Evolutionary conservation across 2,329 filamentous ascomycete species (phyloP).

Genomic region (Penicillium sp.): DNA sequence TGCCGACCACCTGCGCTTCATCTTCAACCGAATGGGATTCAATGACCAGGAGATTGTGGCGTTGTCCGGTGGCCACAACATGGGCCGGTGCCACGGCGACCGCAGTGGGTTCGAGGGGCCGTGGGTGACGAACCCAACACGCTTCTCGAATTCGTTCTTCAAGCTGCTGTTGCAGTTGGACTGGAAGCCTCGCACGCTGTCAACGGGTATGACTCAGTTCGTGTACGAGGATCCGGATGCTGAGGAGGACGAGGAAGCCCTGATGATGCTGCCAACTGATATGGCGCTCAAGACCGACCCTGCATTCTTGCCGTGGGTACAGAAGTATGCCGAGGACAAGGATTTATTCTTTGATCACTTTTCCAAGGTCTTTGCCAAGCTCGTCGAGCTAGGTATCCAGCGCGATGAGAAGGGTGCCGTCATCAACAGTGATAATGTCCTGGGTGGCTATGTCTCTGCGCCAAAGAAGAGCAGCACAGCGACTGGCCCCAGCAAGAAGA

Average conservation of each 20-base stretch:
- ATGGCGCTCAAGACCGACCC: conserved; percentile 59
- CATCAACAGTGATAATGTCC: conserved; percentile 58
- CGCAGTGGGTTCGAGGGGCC: conserved; percentile 59
- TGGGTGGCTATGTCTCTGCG: conserved; percentile 58
- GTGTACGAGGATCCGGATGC: conserved; percentile 60
- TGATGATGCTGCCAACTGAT: conserved; percentile 70
- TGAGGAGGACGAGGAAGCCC: conserved; percentile 50
- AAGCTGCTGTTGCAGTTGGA: conserved; percentile 53
- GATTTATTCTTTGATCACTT: conserved; percentile 65
- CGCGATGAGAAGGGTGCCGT: conserved; percentile 56
- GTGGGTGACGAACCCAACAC: conserved; percentile 62
- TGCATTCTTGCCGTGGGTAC: conserved; percentile 57
- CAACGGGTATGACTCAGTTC: conserved; percentile 59
- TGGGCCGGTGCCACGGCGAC: conserved; percentile 58
- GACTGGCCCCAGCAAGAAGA: conserved; percentile 25
- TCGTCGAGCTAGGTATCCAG: conserved; percentile 62
- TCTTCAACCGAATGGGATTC: conserved; percentile 64
- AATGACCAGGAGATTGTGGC: conserved; percentile 62
- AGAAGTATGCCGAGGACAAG: conserved; percentile 61
- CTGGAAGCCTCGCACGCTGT: conserved; percentile 57
- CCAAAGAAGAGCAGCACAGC: conserved; percentile 55
- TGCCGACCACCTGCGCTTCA: conserved; percentile 55
- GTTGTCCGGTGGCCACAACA: conserved; percentile 57
- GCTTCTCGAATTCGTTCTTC: conserved; percentile 61
- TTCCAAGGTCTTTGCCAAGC: conserved; percentile 58